phyloP scores from a whole-genome alignment of 2,329 filamentous ascomycete species.

The Beauveria caledonica region DNA sequence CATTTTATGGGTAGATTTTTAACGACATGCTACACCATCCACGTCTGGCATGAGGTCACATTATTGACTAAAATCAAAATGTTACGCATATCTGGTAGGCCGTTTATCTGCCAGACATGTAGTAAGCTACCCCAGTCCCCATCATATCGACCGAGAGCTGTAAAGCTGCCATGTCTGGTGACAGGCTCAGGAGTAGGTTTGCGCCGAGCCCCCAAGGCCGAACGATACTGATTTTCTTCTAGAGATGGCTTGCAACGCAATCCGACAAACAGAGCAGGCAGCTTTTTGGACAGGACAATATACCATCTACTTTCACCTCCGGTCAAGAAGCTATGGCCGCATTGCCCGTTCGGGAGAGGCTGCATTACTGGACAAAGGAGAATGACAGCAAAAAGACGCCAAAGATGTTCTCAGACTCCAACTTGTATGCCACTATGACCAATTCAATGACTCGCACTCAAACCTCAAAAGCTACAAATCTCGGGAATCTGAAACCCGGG shows the following conservation, averaged over 20 bases:
- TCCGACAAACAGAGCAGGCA: not conserved
- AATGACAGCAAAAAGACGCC: slow-evolving; percentile 21
- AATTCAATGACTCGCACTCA: slow-evolving; percentile 23
- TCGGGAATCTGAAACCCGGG: not conserved
- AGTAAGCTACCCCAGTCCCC: not conserved
- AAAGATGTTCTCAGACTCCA: slow-evolving; percentile 14
- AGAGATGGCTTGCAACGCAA: not conserved
- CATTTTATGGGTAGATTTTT: not conserved
- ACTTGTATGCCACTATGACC: slow-evolving; percentile 15
- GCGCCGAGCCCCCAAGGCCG: not conserved
- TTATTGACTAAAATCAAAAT: not conserved
- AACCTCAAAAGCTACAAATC: not conserved
- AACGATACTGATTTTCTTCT: not conserved
- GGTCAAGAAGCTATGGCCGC: not conserved
- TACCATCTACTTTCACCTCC: not conserved
- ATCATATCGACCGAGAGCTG: not conserved
- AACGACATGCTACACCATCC: not conserved
- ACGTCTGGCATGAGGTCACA: not conserved
- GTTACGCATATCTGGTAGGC: not conserved
- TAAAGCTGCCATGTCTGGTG: not conserved
- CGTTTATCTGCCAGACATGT: not conserved
- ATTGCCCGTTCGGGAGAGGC: slow-evolving; percentile 29
- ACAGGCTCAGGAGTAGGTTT: not conserved
- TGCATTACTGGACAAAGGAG: slow-evolving; percentile 33
- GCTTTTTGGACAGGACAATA: not conserved